These are phyloP conservation scores for Boletus eberwhitei DNA, from an alignment of 768 basidiomycete genomes.

Conservation along the genomic window DNA sequence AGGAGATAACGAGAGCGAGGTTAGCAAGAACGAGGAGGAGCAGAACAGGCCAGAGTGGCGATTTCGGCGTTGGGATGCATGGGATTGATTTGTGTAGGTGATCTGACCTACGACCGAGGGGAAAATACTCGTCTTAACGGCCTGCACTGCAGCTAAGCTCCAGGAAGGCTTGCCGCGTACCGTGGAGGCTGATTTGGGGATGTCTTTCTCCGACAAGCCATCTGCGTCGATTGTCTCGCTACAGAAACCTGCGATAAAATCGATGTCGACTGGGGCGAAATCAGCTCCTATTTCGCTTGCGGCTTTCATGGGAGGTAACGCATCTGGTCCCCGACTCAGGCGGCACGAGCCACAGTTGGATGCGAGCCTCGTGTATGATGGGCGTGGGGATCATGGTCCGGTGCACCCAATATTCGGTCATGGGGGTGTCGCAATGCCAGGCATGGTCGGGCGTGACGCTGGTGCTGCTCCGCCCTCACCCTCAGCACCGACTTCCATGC, in stretches of 20 bases:
- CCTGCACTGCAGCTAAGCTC: conserved; percentile 18
- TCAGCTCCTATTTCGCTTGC: conserved; percentile 67
- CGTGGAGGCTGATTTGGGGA: conserved; percentile 9
- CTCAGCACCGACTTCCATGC: conserved; percentile 2
- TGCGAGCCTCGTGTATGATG: conserved; percentile 63
- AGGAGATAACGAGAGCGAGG: conserved; percentile 49
- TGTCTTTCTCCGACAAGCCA: conserved; percentile 6
- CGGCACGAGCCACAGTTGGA: conserved; percentile 71
- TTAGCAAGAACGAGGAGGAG: conserved; percentile 43
- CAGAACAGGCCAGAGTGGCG: conserved; percentile 33
- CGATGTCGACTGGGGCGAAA: conserved; percentile 18
- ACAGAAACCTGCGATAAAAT: conserved; percentile 14
- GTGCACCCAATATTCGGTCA: conserved; percentile 77
- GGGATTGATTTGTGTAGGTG: conserved; percentile 33
- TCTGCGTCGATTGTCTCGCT: neutral
- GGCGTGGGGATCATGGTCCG: conserved; percentile 46
- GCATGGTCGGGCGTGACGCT: conserved; percentile 42
- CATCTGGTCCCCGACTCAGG: conserved; percentile 70
- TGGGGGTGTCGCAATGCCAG: conserved; percentile 74
- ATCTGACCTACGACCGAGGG: conserved; percentile 2
- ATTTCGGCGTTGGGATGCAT: conserved; percentile 38
- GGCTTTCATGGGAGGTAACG: conserved; percentile 77
- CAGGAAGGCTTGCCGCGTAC: conserved; percentile 16
- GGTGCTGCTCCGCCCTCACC: conserved; percentile 2
- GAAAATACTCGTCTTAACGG: neutral